Base-by-base conservation (phyloP, 768 basidiomycete species). In the Mycena venus region DNA sequence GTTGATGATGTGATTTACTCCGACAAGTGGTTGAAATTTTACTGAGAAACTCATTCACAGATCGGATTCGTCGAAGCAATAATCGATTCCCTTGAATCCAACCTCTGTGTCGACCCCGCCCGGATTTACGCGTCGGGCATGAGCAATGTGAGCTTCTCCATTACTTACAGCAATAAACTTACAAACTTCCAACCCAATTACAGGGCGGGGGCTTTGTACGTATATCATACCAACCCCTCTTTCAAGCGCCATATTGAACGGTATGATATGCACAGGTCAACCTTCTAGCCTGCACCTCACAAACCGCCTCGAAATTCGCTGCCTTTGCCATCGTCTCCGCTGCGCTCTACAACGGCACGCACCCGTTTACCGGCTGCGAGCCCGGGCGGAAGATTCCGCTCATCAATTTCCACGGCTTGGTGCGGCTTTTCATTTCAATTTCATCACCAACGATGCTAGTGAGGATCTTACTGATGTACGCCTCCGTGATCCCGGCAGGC, bases 291-390 rank as follows among this genome's bases (percentile, higher is more conserved):
- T 79, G 78, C 74, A 60, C 76, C 29, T 25, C 49, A 2, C 53
- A 51, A 8, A 75, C 51, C 1, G 74, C 67, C 14, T 29, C 42
- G 40, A 53, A 21, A 31, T 75, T 79, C 29, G 77, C 77, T 10
- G 78, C 78, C 23, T 78, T 78, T 29, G 78, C 78, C 10, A 66
- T 74, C 34, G 75, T 78, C 25, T 78, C 78, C 2, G 53, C 74
- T 17, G 76, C 78, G 34, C 71, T 78, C 25, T 78, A 78, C 51
- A 51, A 47, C 34, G 71, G 76, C 34, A 68, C 76, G 1, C 58
- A 59, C 40, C 78, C 78, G 8, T 69, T 76, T 44, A 9, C 21
- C 29, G 58, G 32, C 36, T 73, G 77, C 56, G 42, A 63, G 14
- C 76, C 76, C 4, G 64, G 69, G 25, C 76, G 76, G 14, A 32